Conservation (phyloP, 129 eudicot species). For the Silybum marianum region DNA sequence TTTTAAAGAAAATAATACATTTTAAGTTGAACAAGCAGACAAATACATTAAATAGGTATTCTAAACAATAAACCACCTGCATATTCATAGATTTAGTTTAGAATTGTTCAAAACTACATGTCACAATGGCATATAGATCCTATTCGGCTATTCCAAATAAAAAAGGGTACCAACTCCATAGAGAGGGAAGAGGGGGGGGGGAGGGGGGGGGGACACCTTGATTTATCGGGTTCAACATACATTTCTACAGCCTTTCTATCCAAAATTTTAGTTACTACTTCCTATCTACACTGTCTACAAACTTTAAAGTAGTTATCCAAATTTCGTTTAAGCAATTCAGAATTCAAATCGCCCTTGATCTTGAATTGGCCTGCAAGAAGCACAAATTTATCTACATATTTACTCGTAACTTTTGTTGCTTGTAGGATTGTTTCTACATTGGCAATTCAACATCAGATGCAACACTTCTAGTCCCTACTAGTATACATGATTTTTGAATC, state of each 20-base stretch:
- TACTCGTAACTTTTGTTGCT: background rate
- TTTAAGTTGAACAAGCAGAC: background rate
- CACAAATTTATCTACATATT: background rate
- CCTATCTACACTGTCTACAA: background rate
- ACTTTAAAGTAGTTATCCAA: background rate
- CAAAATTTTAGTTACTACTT: background rate
- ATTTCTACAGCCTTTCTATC: background rate
- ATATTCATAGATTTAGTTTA: background rate
- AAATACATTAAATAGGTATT: background rate
- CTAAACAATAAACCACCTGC: background rate
- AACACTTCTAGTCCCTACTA: background rate
- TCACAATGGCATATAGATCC: background rate
- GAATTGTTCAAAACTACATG: background rate
- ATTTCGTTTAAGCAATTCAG: background rate
- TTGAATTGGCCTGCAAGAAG: background rate
- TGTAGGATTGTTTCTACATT: background rate
- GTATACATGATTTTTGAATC: background rate
- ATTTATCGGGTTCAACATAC: background rate
- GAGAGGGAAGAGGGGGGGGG: background rate
- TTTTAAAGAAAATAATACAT: background rate
- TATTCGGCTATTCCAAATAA: background rate
- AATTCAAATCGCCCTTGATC: background rate
- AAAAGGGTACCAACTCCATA: background rate
- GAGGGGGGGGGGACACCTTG: background rate
- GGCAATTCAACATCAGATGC: background rate